Percentiles rank a stretch among this genome's conserved stretches.
phyloP scores from a whole-genome alignment of 768 basidiomycete species.

The Dacryopinax primogenitus region DNA sequence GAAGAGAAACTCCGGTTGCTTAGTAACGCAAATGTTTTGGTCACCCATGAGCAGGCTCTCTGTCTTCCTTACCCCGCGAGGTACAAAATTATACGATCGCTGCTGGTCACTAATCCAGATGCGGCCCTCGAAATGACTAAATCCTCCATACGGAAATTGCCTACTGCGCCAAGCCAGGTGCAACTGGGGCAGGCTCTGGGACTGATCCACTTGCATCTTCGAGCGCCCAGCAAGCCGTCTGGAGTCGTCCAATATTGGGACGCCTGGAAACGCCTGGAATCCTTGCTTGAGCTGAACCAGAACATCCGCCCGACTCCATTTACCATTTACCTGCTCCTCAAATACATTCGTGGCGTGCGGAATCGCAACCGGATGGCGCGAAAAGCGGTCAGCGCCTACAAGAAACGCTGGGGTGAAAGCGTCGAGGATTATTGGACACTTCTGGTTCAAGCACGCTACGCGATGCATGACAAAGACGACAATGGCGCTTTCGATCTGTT shows the following conservation, averaged over 20 bases:
- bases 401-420: not conserved
- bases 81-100: not conserved
- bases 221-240: not conserved
- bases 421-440: not conserved
- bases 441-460: not conserved
- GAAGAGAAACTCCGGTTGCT: not conserved
- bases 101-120: not conserved
- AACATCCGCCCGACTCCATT: not conserved
- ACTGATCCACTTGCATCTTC: not conserved
- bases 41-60: not conserved
- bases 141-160: not conserved
- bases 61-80: not conserved
- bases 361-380: not conserved
- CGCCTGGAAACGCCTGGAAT: not conserved
- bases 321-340: constrained; percentile 4
- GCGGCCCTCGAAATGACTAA: not conserved
- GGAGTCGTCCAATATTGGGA: not conserved
- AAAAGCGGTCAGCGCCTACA: not conserved
- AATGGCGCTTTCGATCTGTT: not conserved
- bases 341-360: not conserved
- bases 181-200: not conserved
- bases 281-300: not conserved
- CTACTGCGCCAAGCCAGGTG: not conserved
- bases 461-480: not conserved
- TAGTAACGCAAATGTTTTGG: not conserved